Base-by-base conservation (phyloP, 2,329 filamentous ascomycete genomes). In the Aspergillus sergii region DNA sequence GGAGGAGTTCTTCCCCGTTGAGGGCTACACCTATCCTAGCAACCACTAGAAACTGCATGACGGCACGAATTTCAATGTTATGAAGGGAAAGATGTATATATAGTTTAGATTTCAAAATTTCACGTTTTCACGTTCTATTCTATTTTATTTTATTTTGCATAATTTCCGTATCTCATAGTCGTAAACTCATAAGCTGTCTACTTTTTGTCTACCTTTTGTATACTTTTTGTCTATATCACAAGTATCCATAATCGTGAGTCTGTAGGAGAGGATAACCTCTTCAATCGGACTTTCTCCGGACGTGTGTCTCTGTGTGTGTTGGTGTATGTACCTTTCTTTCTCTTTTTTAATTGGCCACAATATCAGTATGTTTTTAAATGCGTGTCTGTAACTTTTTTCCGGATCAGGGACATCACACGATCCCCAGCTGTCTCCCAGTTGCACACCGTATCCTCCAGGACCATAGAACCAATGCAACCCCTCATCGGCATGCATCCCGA, bases 1-100 rank as follows among this genome's bases (percentile, higher is more conserved):
- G 85, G 90, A 93, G 81, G 90, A 92, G 81, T 92, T 92, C 71
- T 81, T 81, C 67, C 78, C 84, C 3, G 87, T 86, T 39, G 82
- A 82, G 7, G 81, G 83, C 74, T 88, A 91, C 28, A 76, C 74
- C 58, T 92, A 92, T 75, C 88, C 88, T 26, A 91, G 89, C 78
- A 92, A 92, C 60, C 64, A 74, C 57, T 73, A 58, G 26, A 30
- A 3, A 48, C 21, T 26, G 10, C 21, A 16, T 48, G 21, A 26
- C 21, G 5, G 12, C 8, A 16, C 9, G 21, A 26, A 26, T 26
- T 48, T 48, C 39, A 14, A 39, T 39, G 16, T 19, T n/a, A n/a
- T 41, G 16, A 36, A 36, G 34, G 23, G 46, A 30, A 30, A 19
- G 46, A 50, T 50, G 46, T 50, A 50, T 3, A 50, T 50, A 28